Evolutionary conservation across 2,329 filamentous ascomycete species (phyloP), one percentile per base, ranked within the genome.

Genomic region (Cladorrhinum sp.): DNA sequence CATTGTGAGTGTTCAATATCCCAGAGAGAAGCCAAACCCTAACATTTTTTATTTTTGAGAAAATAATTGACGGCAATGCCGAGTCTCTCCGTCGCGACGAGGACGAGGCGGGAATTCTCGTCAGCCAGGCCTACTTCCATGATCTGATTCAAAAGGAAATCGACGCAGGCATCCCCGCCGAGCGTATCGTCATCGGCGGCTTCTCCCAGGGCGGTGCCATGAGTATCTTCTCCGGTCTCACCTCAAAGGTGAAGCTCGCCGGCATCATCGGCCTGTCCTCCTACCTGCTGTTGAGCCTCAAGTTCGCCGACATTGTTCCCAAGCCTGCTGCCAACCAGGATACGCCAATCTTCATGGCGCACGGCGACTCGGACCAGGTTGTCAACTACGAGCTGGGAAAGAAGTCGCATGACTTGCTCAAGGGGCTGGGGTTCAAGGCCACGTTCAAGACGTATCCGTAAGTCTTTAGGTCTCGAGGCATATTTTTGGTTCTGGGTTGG

Each of bases 181-280:
- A 90, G 61, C 89, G 93, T 57, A 92, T 99, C 70, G 85, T 98
- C 18, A 77, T 98, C 6, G 94, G 91, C 33, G 90, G 91, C 46
- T 95, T 94, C 80, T 90, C 86, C 23, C 86, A 98, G 76, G 94
- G 94, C 62, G 94, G 91, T 57, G 92, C 92, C 60, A 92, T 97
- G 81, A 86, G 91, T 20, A 76, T 98, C 42, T 86, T 97, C 70
- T 82, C 90, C 0, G 93, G 91, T 4, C 76, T 96, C 48, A 96
- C 92, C 3, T 84, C 80, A 66, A 76, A 78, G 62, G 80, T 84
- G 67, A 92, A 91, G 76, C 80, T 98, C 16, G 94, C 86, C n/a
- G 94, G 93, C 64, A 90, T 98, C 65, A 88, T 97, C 64, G 92
- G 88, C 7, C 77, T 98, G 64, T 95, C 90, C 12, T 89, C 86